A percentile compares a stretch with the other conserved stretches of the same genome.
Evolutionary conservation across 2,329 filamentous ascomycete genomes (phyloP).

Genomic region (Teratosphaeria gauchensis): DNA sequence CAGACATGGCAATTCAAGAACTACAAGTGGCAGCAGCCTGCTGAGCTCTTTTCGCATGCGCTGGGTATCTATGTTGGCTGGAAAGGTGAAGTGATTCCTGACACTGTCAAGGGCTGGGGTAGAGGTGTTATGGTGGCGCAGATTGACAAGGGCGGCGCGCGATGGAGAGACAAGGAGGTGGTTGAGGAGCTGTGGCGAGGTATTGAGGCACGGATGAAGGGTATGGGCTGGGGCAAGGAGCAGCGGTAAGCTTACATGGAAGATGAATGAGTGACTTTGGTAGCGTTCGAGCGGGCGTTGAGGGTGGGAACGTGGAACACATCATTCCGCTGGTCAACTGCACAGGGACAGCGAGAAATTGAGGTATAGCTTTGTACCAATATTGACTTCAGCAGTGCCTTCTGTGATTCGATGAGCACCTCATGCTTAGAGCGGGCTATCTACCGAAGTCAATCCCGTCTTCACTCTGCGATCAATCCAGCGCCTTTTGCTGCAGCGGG

Average conservation of each 20-base stretch:
- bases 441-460: no score
- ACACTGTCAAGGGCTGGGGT: constrained; percentile 74
- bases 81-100: constrained; percentile 71
- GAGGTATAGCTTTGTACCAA: background rate
- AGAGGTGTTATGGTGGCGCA: constrained; percentile 67
- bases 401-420: no score
- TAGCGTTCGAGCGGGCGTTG: background rate
- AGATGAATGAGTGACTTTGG: background rate
- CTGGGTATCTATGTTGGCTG: constrained; percentile 85
- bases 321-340: background rate
- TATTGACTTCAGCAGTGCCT: background rate
- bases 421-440: no score
- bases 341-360: background rate
- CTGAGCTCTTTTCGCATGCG: constrained; percentile 81
- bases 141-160: constrained; percentile 59
- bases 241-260: background rate
- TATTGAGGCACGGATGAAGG: constrained; percentile 80
- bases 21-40: constrained; percentile 88
- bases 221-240: constrained; percentile 74
- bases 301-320: background rate
- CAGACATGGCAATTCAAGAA: constrained; percentile 98
- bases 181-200: constrained; percentile 87
- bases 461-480: no score
- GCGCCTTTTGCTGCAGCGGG: no score
- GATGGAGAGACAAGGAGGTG: constrained; percentile 85